Conservation (phyloP, 2,329 filamentous ascomycete species). For the Periconia sp. region DNA sequence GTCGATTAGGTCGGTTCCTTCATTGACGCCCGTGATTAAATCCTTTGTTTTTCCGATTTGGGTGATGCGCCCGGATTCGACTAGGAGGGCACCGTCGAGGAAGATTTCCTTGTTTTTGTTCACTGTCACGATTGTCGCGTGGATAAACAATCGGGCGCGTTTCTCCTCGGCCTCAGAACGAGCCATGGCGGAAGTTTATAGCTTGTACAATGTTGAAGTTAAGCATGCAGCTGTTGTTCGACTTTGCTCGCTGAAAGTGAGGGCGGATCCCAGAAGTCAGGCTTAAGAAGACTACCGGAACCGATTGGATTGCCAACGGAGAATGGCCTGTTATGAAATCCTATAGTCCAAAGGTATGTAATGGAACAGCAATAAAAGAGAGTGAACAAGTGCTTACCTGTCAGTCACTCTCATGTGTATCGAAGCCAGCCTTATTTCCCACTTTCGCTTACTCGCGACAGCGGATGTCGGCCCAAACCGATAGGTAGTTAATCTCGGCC, state of each 20-base stretch:
- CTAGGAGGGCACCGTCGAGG: slow-evolving; percentile 50
- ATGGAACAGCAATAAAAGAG: no score
- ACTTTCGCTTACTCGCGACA: no score
- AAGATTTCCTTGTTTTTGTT: slow-evolving; percentile 50
- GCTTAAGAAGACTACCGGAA: no score
- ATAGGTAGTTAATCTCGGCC: neutral
- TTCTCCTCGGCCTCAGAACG: neutral
- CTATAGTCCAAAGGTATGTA: no score
- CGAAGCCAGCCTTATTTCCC: no score
- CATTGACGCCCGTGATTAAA: slow-evolving; percentile 18
- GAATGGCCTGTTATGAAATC: no score
- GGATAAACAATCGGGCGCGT: slow-evolving; percentile 43
- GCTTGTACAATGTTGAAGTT: neutral
- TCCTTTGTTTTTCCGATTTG: slow-evolving; percentile 47
- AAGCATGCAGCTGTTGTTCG: neutral
- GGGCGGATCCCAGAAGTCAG: no score
- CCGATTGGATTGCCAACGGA: no score
- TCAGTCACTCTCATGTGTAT: no score
- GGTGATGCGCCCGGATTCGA: slow-evolving; percentile 44
- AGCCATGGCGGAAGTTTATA: neutral
- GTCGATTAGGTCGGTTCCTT: slow-evolving; percentile 18
- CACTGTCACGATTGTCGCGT: slow-evolving; percentile 57
- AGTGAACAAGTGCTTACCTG: no score
- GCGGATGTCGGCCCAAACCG: neutral
- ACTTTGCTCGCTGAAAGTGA: no score